Evolutionary conservation across 2,329 filamentous ascomycete species (phyloP), one percentile per base, ranked within the genome.

Genomic region (Botrytis tulipae): DNA sequence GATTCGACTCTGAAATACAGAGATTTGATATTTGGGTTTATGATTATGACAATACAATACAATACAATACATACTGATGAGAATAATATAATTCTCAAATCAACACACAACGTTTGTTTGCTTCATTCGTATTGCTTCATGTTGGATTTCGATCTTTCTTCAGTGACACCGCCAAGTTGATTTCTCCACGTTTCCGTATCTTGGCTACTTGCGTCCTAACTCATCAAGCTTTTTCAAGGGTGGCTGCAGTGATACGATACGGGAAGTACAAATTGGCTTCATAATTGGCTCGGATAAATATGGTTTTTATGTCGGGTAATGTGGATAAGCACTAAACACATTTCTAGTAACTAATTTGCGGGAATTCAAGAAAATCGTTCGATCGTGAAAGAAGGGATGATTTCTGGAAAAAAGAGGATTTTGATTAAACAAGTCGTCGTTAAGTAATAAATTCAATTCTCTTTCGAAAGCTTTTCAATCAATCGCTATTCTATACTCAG

Each of bases 181-280:
- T 54, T 48, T 66, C 65, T 54, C 65, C 65, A 37, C 46, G 65
- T 67, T 66, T 67, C 65, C 46, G 48, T 57, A 57, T 57, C 66
- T 57, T 42, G 48, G 35, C 66, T 37, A 32, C 46, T 63, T 63
- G 37, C n/a, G 4, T 32, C 8, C 37, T 63, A 10, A 16, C 4
- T 42, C n/a, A 29, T 61, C 35, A 66, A 66, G 44, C 63, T 67
- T 51, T 37, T 51, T 18, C 44, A 46, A 35, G 44, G 44, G 63
- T 37, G 9, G 22, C 32, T 37, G 25, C 35, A 18, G 65, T 68
- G 35, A 29, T 57, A 57, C 20, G 48, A 20, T 35, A 68, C 37
- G 48, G 35, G 9, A 29, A 29, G 25, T 29, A 32, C 16, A 1
- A 35, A n/a, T 20, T 46, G 35, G 37, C 1, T 12, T 46, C 6